These are phyloP conservation scores for Blastobotrys arbuscula DNA, from an alignment of 1,139 yeast species.

Conservation along the genomic window DNA sequence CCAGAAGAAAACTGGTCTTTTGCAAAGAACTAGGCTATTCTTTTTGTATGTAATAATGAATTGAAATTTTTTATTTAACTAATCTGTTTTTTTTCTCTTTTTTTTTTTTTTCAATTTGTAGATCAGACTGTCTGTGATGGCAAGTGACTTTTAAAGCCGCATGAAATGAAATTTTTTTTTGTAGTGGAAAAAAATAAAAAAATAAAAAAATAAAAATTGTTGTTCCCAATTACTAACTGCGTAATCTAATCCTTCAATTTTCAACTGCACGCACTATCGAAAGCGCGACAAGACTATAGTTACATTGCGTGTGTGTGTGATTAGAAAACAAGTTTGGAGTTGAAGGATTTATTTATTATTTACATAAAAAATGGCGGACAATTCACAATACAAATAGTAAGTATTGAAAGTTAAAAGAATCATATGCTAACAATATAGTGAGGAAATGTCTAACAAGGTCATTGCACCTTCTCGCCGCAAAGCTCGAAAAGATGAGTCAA, in stretches of 20 bases:
- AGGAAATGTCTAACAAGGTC: slow-evolving; percentile 63
- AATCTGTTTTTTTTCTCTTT: not conserved
- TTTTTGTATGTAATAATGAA: not conserved
- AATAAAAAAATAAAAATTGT: too few species aligned
- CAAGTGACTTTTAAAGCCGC: too few species aligned
- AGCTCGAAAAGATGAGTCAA: slow-evolving; percentile 42
- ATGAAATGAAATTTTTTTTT: too few species aligned
- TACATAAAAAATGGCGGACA: slow-evolving; percentile 9
- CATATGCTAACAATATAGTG: slow-evolving; percentile 20
- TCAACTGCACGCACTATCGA: too few species aligned
- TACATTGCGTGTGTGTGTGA: too few species aligned
- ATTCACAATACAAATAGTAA: slow-evolving; percentile 18
- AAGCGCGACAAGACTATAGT: too few species aligned
- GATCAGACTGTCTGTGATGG: too few species aligned
- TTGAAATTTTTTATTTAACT: not conserved
- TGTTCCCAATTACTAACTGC: too few species aligned
- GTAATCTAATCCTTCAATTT: too few species aligned
- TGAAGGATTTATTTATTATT: not conserved
- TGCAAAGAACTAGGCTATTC: slow-evolving; percentile 13
- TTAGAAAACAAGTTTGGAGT: too few species aligned
- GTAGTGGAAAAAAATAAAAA: too few species aligned
- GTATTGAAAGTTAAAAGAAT: slow-evolving; percentile 2
- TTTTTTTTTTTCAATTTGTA: not conserved
- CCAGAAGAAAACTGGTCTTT: slow-evolving; percentile 60
- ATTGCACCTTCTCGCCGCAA: slow-evolving; percentile 48